phyloP scores from a whole-genome alignment of 257 asterid genomes.

The Solanum acaule region DNA sequence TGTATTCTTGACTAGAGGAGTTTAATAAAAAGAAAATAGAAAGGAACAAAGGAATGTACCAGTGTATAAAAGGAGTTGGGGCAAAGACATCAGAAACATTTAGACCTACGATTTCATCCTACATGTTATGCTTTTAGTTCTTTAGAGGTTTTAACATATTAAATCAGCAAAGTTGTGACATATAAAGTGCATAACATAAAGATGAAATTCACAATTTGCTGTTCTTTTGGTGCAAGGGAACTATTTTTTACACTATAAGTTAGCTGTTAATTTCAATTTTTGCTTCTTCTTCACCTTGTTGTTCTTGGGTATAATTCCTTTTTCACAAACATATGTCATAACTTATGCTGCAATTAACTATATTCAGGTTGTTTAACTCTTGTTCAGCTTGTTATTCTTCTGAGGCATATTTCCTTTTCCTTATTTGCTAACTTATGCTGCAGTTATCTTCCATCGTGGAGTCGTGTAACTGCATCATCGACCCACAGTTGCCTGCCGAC shows the following conservation, averaged over 20 bases:
- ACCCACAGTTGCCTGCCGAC: constrained; percentile 92
- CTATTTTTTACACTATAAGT: background rate
- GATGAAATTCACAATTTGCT: background rate
- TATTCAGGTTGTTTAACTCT: background rate
- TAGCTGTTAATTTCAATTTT: background rate
- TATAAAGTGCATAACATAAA: background rate
- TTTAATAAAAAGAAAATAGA: background rate
- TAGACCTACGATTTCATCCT: background rate
- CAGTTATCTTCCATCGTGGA: constrained; percentile 34
- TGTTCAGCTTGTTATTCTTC: background rate
- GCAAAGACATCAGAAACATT: background rate
- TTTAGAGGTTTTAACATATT: background rate
- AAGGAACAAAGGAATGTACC: background rate
- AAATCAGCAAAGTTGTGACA: background rate
- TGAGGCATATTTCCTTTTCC: background rate
- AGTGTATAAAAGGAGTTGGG: background rate
- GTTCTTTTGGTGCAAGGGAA: background rate
- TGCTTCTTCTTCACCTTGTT: background rate
- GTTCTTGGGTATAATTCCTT: background rate
- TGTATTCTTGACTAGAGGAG: background rate
- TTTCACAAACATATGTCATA: background rate
- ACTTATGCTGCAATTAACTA: background rate
- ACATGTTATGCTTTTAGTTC: background rate
- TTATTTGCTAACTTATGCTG: background rate
- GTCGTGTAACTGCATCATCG: constrained; percentile 74